Conservation (phyloP, 805 yeast genomes). For the Yueomyces sinensis region DNA sequence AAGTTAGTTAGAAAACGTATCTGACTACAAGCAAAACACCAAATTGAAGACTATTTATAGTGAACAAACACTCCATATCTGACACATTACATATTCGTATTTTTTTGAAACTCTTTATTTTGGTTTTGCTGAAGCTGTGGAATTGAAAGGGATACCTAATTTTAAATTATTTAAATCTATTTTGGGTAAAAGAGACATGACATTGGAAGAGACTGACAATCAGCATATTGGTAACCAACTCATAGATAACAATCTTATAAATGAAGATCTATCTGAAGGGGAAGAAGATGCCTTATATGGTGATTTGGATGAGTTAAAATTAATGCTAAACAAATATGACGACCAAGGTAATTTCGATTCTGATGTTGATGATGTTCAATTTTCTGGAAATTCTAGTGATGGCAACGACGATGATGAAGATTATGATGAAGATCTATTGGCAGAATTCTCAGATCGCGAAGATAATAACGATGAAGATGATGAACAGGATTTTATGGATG, state of each 20-base stretch:
- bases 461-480: constrained; percentile 28
- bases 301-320: constrained; percentile 23
- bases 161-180: no score
- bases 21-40: no score
- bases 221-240: no score
- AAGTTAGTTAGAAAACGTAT: no score
- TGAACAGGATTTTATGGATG: constrained; percentile 40
- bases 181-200: no score
- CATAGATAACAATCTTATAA: no score
- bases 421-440: constrained; percentile 25
- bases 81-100: no score
- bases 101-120: no score
- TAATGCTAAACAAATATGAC: constrained; percentile 9
- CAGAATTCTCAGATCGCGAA: constrained; percentile 25
- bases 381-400: background rate
- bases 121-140: no score
- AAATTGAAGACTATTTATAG: no score
- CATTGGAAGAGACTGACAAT: background rate
- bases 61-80: no score
- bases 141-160: no score
- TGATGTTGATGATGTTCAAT: constrained; percentile 10
- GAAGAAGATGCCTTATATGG: constrained; percentile 20
- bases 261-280: background rate
- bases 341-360: constrained; percentile 3
- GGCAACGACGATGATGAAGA: constrained; percentile 7